phyloP scores from a whole-genome alignment of 495 filamentous ascomycete genomes.

The Cercophora samala region DNA sequence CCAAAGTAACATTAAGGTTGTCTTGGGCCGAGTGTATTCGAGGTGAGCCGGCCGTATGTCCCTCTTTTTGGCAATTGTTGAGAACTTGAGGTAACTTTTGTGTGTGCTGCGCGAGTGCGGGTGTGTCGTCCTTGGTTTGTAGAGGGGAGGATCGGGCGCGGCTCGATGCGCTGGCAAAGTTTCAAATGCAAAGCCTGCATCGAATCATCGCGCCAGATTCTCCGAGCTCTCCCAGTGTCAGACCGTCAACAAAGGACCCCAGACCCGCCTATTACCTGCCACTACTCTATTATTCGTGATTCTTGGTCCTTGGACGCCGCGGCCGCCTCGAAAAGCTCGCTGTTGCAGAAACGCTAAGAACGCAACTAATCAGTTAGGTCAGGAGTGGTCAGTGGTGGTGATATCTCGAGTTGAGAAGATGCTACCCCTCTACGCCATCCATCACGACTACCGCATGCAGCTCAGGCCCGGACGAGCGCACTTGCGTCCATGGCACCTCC shows the following conservation, averaged over 20 bases:
- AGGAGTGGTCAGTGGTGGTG: background rate
- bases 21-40: slow-evolving; percentile 10
- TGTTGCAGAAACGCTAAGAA: background rate
- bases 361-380: background rate
- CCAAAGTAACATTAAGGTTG: slow-evolving; percentile 8
- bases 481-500: slow-evolving; percentile 1
- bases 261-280: slow-evolving; percentile 1
- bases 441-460: slow-evolving; percentile 5
- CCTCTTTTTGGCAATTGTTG: background rate
- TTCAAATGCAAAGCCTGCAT: slow-evolving; percentile 29
- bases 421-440: slow-evolving; percentile 10
- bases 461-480: background rate
- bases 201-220: slow-evolving; percentile 26
- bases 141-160: slow-evolving; percentile 26
- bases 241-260: slow-evolving; percentile 14
- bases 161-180: slow-evolving; percentile 37
- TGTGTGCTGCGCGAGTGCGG: background rate
- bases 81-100: background rate
- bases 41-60: background rate
- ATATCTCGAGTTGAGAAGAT: background rate
- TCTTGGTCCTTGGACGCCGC: background rate
- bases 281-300: slow-evolving; percentile 6
- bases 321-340: slow-evolving; percentile 1
- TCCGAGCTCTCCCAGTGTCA: slow-evolving; percentile 11
- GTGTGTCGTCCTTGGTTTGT: slow-evolving; percentile 8